phyloP scores from a whole-genome alignment of 805 yeast genomes.

The Kluyveromyces nonfermentans region DNA sequence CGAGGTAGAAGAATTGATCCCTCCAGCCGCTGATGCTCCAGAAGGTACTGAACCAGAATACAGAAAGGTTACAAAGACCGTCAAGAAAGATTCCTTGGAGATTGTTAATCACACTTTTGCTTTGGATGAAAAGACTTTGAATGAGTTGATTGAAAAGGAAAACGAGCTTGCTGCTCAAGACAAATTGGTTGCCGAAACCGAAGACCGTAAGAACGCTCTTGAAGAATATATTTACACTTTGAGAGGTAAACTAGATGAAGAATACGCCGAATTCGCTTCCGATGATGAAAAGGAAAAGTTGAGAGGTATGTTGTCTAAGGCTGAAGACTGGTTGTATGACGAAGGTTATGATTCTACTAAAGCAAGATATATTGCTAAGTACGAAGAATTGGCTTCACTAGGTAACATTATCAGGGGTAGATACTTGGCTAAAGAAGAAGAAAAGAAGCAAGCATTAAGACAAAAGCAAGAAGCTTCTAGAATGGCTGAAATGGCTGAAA shows the following conservation, averaged over 20 bases:
- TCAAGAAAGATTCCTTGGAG: constrained; percentile 74
- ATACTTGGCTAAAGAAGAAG: constrained; percentile 89
- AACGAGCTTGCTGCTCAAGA: constrained; percentile 78
- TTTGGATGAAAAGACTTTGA: constrained; percentile 46
- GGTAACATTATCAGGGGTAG: constrained; percentile 96
- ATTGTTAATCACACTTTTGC: constrained; percentile 56
- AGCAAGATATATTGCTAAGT: constrained; percentile 95
- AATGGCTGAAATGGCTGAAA: constrained; percentile 75
- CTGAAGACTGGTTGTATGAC: constrained; percentile 98
- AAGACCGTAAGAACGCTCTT: constrained; percentile 94
- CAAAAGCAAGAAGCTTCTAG: constrained; percentile 82
- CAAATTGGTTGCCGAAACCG: constrained; percentile 96
- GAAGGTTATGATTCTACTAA: constrained; percentile 95
- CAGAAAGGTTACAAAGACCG: constrained; percentile 84
- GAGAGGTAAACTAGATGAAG: constrained; percentile 93
- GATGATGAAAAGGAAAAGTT: constrained; percentile 83
- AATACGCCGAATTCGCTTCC: constrained; percentile 78
- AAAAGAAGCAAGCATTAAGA: constrained; percentile 80
- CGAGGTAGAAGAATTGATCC: constrained; percentile 79
- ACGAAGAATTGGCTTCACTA: constrained; percentile 89
- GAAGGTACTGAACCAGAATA: constrained; percentile 72
- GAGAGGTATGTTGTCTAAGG: constrained; percentile 59
- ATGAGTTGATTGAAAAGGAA: constrained; percentile 70
- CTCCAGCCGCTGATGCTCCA: constrained; percentile 38
- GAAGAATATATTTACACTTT: constrained; percentile 98